Conservation (phyloP, 106 monocot genomes). For the Phalaenopsis aphrodite region DNA sequence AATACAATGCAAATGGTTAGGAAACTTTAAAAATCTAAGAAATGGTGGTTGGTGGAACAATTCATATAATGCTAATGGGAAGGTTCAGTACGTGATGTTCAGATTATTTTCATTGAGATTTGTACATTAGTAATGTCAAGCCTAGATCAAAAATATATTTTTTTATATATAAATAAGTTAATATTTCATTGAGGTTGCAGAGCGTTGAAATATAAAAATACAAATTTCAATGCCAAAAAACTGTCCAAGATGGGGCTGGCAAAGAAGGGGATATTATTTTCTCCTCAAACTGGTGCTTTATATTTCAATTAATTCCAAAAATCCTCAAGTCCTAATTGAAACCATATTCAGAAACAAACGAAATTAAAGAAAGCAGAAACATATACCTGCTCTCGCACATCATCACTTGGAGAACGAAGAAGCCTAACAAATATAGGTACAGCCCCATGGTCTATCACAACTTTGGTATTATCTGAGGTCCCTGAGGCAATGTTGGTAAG, state of each 20-base stretch:
- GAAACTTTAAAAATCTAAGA: not conserved
- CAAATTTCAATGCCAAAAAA: not conserved
- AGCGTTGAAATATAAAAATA: not conserved
- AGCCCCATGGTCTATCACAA: constrained; percentile 49
- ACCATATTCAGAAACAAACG: not conserved
- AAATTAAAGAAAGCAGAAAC: not conserved
- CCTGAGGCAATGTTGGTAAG: constrained; percentile 46
- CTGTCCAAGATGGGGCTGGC: not conserved
- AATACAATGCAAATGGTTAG: not conserved
- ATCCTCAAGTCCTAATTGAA: not conserved
- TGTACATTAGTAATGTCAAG: not conserved
- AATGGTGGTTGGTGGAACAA: not conserved
- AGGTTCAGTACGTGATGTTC: not conserved
- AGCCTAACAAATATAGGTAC: constrained; percentile 44
- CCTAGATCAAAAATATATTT: not conserved
- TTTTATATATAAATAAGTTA: not conserved
- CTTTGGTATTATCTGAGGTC: constrained; percentile 42
- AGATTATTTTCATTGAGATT: not conserved
- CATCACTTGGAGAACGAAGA: constrained; percentile 35
- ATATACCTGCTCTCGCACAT: constrained; percentile 44
- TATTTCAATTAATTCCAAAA: not conserved
- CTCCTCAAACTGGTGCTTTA: not conserved
- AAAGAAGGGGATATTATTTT: not conserved
- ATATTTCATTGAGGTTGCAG: not conserved
- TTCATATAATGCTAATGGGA: not conserved